Base-by-base conservation (phyloP, 192 early-diverging fungal genomes). In the Coemansia sp. region DNA sequence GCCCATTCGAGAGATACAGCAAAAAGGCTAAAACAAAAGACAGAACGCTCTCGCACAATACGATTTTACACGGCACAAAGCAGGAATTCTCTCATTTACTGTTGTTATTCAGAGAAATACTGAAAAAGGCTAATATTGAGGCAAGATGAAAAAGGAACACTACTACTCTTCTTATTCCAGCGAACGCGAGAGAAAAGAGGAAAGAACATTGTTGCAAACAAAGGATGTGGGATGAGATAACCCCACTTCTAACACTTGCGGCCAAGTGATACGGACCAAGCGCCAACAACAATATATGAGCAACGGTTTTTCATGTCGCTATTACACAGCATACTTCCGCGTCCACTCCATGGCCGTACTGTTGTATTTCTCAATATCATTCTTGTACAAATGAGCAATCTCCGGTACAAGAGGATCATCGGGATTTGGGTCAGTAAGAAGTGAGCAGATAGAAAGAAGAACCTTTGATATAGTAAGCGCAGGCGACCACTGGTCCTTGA, bases 401-500 rank as follows among this genome's bases (percentile, higher is more conserved):
- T 99, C 96, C 43, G 96, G 96, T 22, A 99, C 97, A 63, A 99
- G 90, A 40, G 97, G 97, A 85, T 98, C 95, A 75, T 94, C 90
- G 42, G 97, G 97, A 76, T 99, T 99, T 61, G 97, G 95, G 86
- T 99, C 97, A 41, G 95, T 97, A 70, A 99, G 87, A 86, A 99
- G 86, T 53, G 96, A 98, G 78, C 96, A 98, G 74, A 98, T 96
- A n/a, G 95, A 97, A 64, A 98, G 85, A 51, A 98, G 87, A 22
- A 98, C 95, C 87, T 99, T 99, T 67, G 95, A 96, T 65, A 99
- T 97, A 65, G 97, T 99, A 65, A 99, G 86, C 50, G 97, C 96
- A 68, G 97, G 96, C 58, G 94, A 95, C 97, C 97, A 99, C 76
- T 99, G 95, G 77, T 99, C 97, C 75, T 88, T 94, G 77, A 99